Conservation (phyloP, 2,329 filamentous ascomycete species). For the Simplicillium aogashimaense region DNA sequence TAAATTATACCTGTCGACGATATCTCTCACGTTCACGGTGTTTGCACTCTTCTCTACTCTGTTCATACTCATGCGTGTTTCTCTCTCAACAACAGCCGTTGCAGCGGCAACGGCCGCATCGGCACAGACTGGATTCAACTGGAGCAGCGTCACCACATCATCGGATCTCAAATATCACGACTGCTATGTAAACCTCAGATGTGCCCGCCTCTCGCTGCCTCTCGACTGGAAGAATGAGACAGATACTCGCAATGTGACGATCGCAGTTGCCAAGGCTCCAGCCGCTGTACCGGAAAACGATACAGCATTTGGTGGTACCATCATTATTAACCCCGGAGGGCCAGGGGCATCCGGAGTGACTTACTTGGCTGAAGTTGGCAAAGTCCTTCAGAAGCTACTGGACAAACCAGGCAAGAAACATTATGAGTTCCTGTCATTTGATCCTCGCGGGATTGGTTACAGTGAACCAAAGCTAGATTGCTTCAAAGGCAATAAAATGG, state of each 20-base stretch:
- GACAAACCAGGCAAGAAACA: constrained; percentile 14
- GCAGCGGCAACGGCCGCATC: background rate
- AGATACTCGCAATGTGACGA: constrained; percentile 14
- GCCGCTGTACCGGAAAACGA: constrained; percentile 19
- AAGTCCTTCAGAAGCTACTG: constrained; percentile 13
- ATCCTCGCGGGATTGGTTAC: constrained; percentile 23
- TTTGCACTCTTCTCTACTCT: too few species aligned
- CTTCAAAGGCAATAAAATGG: constrained; percentile 14
- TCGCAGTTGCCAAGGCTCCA: constrained; percentile 22
- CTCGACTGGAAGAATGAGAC: constrained; percentile 20
- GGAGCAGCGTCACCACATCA: constrained; percentile 17
- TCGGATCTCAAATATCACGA: constrained; percentile 18
- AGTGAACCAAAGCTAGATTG: constrained; percentile 21
- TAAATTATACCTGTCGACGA: too few species aligned
- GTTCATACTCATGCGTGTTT: too few species aligned
- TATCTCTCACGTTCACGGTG: too few species aligned
- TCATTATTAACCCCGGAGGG: constrained; percentile 26
- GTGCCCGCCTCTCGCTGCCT: constrained; percentile 24
- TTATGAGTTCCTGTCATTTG: constrained; percentile 25
- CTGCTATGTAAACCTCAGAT: constrained; percentile 21
- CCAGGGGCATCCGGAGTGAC: constrained; percentile 23
- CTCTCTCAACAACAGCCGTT: background rate
- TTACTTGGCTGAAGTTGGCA: constrained; percentile 9
- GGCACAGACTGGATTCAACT: constrained; percentile 13
- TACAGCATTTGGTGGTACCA: constrained; percentile 21